Conservation (phyloP, 2,329 filamentous ascomycete genomes). For the Triangularia setosa region DNA sequence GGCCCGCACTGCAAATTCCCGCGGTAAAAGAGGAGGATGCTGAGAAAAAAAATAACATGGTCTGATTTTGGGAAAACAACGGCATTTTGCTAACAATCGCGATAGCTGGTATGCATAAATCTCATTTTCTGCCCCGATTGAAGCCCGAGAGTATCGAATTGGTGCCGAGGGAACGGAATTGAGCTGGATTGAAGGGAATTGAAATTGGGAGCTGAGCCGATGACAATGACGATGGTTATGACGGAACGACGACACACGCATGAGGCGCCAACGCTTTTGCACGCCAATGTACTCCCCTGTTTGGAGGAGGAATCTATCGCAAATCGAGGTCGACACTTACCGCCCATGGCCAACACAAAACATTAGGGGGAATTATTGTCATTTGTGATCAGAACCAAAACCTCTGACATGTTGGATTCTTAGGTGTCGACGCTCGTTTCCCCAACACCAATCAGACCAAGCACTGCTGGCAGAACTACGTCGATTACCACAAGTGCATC, state of each 20-base stretch:
- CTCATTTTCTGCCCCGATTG: not conserved
- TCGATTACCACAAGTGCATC: slow-evolving; percentile 99
- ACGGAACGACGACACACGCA: slow-evolving; percentile 21
- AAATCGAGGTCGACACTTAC: not conserved
- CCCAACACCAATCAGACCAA: slow-evolving; percentile 98
- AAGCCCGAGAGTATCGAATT: slow-evolving; percentile 15
- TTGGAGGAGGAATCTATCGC: not conserved
- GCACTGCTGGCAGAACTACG: slow-evolving; percentile 99
- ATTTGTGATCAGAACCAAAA: slow-evolving; percentile 26
- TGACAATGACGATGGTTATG: slow-evolving; percentile 5
- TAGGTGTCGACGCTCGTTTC: slow-evolving; percentile 98
- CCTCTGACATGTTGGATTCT: slow-evolving; percentile 21
- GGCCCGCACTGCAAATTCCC: slow-evolving; percentile 24
- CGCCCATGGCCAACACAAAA: not conserved
- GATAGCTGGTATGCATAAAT: slow-evolving; percentile 26
- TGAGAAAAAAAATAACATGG: slow-evolving; percentile 26
- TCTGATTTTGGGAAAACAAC: slow-evolving; percentile 23
- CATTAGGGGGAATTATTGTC: not conserved
- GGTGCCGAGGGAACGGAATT: slow-evolving; percentile 1
- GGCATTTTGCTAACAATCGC: slow-evolving; percentile 24
- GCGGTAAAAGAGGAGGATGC: slow-evolving; percentile 9
- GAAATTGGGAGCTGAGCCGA: not conserved
- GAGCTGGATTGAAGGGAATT: not conserved
- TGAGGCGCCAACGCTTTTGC: not conserved
- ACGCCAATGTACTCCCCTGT: not conserved